These are phyloP conservation scores for Moricandia moricandioides DNA, from an alignment of 345 rosid genomes.

Conservation along the genomic window DNA sequence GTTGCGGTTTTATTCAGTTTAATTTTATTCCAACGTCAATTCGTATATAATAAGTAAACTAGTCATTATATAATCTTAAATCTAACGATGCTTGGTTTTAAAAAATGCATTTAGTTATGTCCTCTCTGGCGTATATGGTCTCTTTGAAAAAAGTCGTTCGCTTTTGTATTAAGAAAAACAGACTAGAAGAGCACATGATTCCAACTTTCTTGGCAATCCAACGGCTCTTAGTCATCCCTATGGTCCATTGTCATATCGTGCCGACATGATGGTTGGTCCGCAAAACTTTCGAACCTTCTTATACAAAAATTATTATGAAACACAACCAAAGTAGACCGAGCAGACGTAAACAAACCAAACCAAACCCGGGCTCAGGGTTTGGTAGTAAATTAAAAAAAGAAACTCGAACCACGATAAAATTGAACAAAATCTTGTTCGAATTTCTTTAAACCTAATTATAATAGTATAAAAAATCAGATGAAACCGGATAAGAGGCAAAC, in stretches of 20 bases:
- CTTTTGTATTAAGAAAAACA: constrained; percentile 16
- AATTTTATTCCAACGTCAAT: background rate
- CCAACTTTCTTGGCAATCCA: constrained; percentile 36
- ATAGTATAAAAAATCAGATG: background rate
- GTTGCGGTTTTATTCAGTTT: background rate
- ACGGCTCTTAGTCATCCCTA: constrained; percentile 20
- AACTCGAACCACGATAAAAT: background rate
- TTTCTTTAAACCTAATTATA: background rate
- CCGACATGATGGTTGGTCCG: constrained; percentile 23
- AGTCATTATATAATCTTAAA: constrained; percentile 9
- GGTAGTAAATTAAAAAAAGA: background rate
- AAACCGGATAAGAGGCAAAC: constrained; percentile 9
- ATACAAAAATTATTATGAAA: background rate
- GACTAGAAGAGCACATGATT: constrained; percentile 26
- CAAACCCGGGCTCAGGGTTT: background rate
- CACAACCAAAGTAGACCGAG: constrained; percentile 1
- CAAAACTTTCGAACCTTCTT: constrained; percentile 29
- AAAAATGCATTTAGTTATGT: background rate
- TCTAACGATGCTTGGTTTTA: constrained; percentile 5
- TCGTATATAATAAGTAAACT: background rate
- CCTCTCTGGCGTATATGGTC: constrained; percentile 20
- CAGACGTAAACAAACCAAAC: background rate
- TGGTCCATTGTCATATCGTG: constrained; percentile 19
- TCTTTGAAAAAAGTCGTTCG: constrained; percentile 4
- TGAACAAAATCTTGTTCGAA: background rate